A percentile compares a stretch with the other conserved stretches of the same genome.
These are phyloP conservation scores for Usnea hakonensis DNA, from an alignment of 495 filamentous ascomycete species.

Conservation along the genomic window DNA sequence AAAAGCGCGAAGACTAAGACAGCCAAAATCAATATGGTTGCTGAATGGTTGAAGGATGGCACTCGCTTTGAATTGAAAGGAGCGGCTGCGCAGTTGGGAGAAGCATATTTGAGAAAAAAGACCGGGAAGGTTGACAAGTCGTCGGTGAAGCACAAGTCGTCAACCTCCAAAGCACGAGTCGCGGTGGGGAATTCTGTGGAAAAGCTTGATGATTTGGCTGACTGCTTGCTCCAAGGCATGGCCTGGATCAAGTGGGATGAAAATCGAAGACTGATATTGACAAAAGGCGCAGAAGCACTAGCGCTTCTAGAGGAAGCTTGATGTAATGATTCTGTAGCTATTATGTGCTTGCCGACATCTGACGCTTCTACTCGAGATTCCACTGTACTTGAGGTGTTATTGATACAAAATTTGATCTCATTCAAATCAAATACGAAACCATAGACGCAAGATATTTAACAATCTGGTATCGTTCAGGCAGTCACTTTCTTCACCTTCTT, in stretches of 20 bases:
- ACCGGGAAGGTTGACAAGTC: constrained; percentile 26
- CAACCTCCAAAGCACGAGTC: not conserved
- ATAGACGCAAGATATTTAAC: not conserved
- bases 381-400: not conserved
- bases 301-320: constrained; percentile 8
- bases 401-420: not conserved
- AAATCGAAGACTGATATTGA: constrained; percentile 42
- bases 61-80: constrained; percentile 30
- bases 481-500: constrained; percentile 32
- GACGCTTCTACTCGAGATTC: not conserved
- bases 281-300: constrained; percentile 13
- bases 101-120: constrained; percentile 43
- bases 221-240: constrained; percentile 79
- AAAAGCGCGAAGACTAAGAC: constrained; percentile 39
- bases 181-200: constrained; percentile 18
- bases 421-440: not conserved
- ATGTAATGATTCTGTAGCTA: not conserved
- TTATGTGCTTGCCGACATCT: not conserved
- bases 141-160: constrained; percentile 6
- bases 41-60: constrained; percentile 40
- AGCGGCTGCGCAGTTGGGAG: constrained; percentile 33
- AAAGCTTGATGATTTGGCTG: constrained; percentile 88
- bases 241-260: constrained; percentile 80
- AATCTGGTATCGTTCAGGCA: constrained; percentile 25
- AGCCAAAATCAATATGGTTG: constrained; percentile 59